These are phyloP conservation scores for Solanum bulbocastanum DNA, from an alignment of 257 asterid species.

Conservation along the genomic window DNA sequence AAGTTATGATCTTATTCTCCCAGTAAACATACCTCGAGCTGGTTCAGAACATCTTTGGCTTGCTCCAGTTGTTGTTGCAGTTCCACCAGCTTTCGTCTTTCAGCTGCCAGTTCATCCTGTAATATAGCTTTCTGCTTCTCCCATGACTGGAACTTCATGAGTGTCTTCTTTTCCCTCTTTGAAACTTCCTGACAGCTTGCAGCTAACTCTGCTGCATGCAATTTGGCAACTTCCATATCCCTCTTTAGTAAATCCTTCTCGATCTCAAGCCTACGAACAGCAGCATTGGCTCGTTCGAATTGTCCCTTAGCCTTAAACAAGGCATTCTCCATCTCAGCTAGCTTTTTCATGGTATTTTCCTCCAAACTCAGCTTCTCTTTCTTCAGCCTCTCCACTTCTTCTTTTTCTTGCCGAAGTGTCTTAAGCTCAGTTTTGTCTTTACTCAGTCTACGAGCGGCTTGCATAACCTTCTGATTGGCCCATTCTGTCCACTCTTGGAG, in stretches of 20 bases:
- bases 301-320: slow-evolving; percentile 73
- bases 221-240: slow-evolving; percentile 80
- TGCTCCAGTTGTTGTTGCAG: slow-evolving; percentile 47
- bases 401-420: slow-evolving; percentile 83
- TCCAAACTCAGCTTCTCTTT: slow-evolving; percentile 73
- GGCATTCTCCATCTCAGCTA: slow-evolving; percentile 83
- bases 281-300: slow-evolving; percentile 64
- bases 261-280: slow-evolving; percentile 67
- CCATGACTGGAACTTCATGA: slow-evolving; percentile 64
- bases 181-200: slow-evolving; percentile 65
- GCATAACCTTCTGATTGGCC: slow-evolving; percentile 99
- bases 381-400: slow-evolving; percentile 80
- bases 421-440: slow-evolving; percentile 89
- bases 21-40: slow-evolving; percentile 57
- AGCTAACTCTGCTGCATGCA: slow-evolving; percentile 67
- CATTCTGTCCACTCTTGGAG: slow-evolving; percentile 98
- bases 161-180: slow-evolving; percentile 67
- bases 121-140: slow-evolving; percentile 72
- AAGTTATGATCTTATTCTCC: neutral
- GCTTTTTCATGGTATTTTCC: slow-evolving; percentile 69
- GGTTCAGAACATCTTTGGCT: slow-evolving; percentile 47
- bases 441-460: slow-evolving; percentile 83
- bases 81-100: slow-evolving; percentile 33
- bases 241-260: slow-evolving; percentile 55
- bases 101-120: slow-evolving; percentile 75